These are phyloP conservation scores for Guyanaporus albipodus DNA, from an alignment of 768 basidiomycete species.

Conservation along the genomic window DNA sequence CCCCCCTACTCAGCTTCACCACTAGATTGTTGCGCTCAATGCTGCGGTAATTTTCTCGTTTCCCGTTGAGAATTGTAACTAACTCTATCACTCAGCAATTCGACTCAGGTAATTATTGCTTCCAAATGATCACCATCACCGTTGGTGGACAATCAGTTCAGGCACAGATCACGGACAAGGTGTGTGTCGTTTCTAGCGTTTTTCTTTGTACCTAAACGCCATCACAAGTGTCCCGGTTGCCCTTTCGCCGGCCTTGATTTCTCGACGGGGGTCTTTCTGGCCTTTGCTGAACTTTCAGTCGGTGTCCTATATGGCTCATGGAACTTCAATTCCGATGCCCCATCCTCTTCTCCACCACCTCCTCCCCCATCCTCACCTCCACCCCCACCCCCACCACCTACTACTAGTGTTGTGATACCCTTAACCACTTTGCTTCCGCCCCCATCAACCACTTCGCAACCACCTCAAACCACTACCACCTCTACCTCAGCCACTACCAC, in stretches of 20 bases:
- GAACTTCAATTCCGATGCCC: constrained; percentile 36
- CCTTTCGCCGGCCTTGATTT: constrained; percentile 65
- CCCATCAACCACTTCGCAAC: constrained; percentile 21
- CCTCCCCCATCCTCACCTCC: constrained; percentile 2
- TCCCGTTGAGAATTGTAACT: background rate
- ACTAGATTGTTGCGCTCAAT: constrained; percentile 52
- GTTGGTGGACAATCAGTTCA: constrained; percentile 52
- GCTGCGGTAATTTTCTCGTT: constrained; percentile 17
- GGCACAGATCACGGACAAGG: constrained; percentile 64
- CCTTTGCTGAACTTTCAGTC: constrained; percentile 43
- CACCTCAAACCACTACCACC: constrained; percentile 24
- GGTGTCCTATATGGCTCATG: constrained; percentile 63
- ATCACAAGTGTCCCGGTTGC: constrained; percentile 56
- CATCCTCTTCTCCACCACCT: constrained; percentile 24
- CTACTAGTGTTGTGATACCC: constrained; percentile 8
- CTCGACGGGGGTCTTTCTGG: constrained; percentile 59
- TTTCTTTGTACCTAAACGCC: background rate
- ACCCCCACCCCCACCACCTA: constrained; percentile 16
- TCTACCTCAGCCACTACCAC: constrained; percentile 8
- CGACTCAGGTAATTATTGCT: constrained; percentile 50
- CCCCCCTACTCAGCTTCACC: constrained; percentile 2
- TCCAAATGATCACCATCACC: constrained; percentile 56
- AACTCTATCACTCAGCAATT: constrained; percentile 46
- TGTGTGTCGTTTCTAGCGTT: constrained; percentile 19
- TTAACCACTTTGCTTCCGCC: constrained; percentile 22